phyloP scores from a whole-genome alignment of 1,139 yeast species.

The Saccharomycopsis hybrid region DNA sequence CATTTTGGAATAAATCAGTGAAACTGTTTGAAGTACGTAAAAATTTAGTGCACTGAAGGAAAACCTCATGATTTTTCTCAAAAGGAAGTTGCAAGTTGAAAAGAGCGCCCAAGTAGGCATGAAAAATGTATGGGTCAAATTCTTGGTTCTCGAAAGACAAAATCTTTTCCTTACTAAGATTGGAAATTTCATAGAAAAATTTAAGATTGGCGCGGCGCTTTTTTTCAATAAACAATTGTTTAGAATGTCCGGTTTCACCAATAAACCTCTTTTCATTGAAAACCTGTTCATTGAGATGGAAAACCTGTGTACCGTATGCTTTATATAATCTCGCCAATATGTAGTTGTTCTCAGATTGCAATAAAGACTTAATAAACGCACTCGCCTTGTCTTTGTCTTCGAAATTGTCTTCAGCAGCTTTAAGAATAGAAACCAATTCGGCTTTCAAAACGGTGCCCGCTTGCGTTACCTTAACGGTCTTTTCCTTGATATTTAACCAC shows the following conservation, averaged over 20 bases:
- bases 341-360: neutral
- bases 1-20: neutral
- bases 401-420: neutral
- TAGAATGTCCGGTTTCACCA: no score
- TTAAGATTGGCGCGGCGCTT: no score
- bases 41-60: neutral
- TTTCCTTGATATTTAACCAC: neutral
- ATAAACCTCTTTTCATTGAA: neutral
- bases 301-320: conserved; percentile 5
- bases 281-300: conserved; percentile 7
- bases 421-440: neutral
- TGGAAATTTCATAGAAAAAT: no score
- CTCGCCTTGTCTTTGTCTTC: no score
- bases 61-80: neutral
- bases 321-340: conserved; percentile 1
- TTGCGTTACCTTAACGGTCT: neutral
- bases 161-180: no score
- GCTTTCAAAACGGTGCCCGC: neutral
- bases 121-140: no score
- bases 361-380: no score
- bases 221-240: no score
- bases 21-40: neutral
- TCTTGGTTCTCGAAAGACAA: no score
- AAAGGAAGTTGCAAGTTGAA: neutral
- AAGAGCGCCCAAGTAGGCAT: neutral